Base-by-base conservation (phyloP, 164 flowering plant genomes). In the Paratinospora sagittata region DNA sequence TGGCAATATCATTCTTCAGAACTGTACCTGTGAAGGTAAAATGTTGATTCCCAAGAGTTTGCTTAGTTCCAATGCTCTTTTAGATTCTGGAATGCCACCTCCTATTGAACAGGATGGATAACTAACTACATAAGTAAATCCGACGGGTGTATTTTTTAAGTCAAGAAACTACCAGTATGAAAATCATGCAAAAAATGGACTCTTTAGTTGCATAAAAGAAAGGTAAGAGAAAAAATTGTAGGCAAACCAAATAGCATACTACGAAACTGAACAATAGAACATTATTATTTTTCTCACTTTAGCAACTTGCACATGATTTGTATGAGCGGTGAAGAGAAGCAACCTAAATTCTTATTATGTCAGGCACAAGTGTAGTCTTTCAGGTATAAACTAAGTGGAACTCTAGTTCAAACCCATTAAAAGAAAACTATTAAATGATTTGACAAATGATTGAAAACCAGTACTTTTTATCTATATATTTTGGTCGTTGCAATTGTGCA, bases 1-100 rank as follows among this genome's bases (percentile, higher is more conserved):
- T 26, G 45, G 21, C 19, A 21, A 33, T 45, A 27, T 21, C 36
- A 62, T 6, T 65, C 39, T 64, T 55, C 47, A 43, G 34, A 70
- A 43, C n/a, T 52, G 24, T 77, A 90, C 97, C 95, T 92, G 97
- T 45, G 76, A 80, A 63, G 91, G 84, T 49, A 67, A 66, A 74
- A 92, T 79, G 37, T 83, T 79, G 5, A 90, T 81, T 49, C 85
- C 95, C 75, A 91, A 81, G n/a, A 82, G 79, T 63, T 79, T 23
- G 72, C 88, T 81, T 62, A 92, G 80, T 74, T 90, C 95, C 27
- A 27, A 23, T 33, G 93, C 95, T 76, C 97, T 82, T 77, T 82
- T 84, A 45, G 92, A 83, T 82, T 92, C 97, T 71, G 78, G 89
- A 63, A 86, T 69, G n/a, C 97, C 97, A 75, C 97, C 97, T 68